Conservation (phyloP, 202 grass and related monocot genomes). For the Zizania palustris region DNA sequence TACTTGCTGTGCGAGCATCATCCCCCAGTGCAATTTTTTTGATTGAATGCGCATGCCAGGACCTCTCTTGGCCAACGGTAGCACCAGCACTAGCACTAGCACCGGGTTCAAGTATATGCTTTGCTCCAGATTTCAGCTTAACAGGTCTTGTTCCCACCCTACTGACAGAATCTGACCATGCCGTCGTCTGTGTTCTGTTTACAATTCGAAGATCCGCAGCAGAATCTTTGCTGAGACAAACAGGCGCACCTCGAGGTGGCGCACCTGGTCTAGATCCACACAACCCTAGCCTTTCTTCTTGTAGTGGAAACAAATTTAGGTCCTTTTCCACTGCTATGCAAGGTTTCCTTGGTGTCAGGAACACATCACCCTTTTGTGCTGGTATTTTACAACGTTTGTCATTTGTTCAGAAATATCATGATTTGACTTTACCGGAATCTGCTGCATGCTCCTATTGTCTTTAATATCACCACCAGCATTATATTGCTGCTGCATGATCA, state of each 20-base stretch:
- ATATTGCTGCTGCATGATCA: conserved; percentile 31
- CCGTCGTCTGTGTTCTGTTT: conserved; percentile 8
- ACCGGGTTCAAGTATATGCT: conserved; percentile 55
- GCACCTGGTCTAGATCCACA: too few relatives aligned
- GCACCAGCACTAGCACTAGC: too few relatives aligned
- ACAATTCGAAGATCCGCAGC: conserved; percentile 39
- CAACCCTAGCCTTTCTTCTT: too few relatives aligned
- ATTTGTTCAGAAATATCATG: conserved; percentile 37
- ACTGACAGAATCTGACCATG: conserved; percentile 28
- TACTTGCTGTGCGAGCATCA: conserved; percentile 9
- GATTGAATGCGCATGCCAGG: conserved; percentile 49
- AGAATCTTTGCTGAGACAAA: neutral
- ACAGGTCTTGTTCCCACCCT: conserved; percentile 41
- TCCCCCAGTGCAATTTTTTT: conserved; percentile 42
- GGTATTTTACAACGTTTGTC: conserved; percentile 48
- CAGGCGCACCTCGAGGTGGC: neutral
- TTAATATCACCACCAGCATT: conserved; percentile 7
- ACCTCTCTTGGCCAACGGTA: conserved; percentile 44
- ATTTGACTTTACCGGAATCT: conserved; percentile 39
- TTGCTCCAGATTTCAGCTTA: conserved; percentile 59
- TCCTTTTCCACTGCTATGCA: conserved; percentile 31
- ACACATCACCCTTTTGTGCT: conserved; percentile 35
- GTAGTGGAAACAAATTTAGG: neutral
- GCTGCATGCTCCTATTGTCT: conserved; percentile 41
- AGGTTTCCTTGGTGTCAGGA: conserved; percentile 50